A percentile compares a stretch with the other conserved stretches of the same genome.
These are phyloP conservation scores for Obelidium mucronatum DNA, from an alignment of 192 early-diverging fungal species.

Conservation along the genomic window DNA sequence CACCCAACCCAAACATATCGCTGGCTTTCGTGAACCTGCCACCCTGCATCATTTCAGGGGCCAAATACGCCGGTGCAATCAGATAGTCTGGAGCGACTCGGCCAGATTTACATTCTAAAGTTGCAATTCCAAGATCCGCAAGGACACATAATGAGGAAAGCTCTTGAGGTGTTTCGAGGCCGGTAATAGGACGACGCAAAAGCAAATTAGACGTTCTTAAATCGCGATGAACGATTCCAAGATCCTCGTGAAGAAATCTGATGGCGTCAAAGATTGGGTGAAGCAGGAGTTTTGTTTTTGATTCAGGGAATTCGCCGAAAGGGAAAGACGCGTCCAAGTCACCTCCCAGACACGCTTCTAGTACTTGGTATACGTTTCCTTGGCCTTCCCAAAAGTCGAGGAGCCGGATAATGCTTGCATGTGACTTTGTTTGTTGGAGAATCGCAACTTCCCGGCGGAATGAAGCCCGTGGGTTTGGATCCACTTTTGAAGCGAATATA, in stretches of 20 bases:
- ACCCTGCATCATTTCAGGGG: conserved; percentile 22
- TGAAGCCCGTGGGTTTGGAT: conserved; percentile 6
- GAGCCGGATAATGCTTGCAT: conserved; percentile 24
- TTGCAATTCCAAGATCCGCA: conserved; percentile 34
- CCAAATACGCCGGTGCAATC: conserved; percentile 10
- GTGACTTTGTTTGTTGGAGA: background rate
- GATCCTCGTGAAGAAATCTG: conserved; percentile 12
- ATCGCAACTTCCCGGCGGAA: conserved; percentile 34
- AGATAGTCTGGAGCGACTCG: background rate
- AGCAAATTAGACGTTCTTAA: conserved; percentile 23
- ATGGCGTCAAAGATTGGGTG: conserved; percentile 26
- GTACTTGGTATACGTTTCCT: conserved; percentile 25
- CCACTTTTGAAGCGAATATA: background rate
- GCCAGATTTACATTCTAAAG: background rate
- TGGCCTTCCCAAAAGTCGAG: conserved; percentile 33
- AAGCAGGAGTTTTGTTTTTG: background rate
- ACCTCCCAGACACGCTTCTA: conserved; percentile 21
- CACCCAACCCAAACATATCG: conserved; percentile 31
- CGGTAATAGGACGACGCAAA: conserved; percentile 7
- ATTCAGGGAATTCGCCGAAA: conserved; percentile 13
- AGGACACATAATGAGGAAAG: conserved; percentile 19
- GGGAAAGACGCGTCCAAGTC: background rate
- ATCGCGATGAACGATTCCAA: conserved; percentile 26
- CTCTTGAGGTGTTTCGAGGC: conserved; percentile 9
- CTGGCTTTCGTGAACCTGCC: conserved; percentile 8